Evolutionary conservation across 2,329 filamentous ascomycete genomes (phyloP), one percentile per base, ranked within the genome.

Genomic region (Exophiala lecanii-corni): DNA sequence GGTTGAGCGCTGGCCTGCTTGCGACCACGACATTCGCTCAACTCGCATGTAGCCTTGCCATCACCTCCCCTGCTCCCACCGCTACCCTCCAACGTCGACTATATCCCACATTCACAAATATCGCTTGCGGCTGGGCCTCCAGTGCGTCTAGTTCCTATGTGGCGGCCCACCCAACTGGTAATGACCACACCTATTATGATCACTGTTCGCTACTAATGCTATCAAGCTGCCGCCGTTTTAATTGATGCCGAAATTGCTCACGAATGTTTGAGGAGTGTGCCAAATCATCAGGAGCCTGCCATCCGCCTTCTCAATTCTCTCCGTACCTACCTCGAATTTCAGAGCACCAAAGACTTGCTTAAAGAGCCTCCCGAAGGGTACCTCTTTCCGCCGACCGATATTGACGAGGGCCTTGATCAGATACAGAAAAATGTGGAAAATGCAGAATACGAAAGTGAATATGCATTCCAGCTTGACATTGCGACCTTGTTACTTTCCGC

Each of bases 401-500:
- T 52, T 3, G 39, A 52, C 39, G 33, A 12, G 7, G 65, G 62
- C 1, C 59, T 79, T 4, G 65, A 71, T 39, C 57, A 59, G 7
- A 72, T 80, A 36, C 61, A 64, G 31, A 46, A 59, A 4, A 74
- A 69, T 12, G 66, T 70, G 3, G 49, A 57, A 16, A 58, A 56
- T 2, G 65, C 67, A 13, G 26, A 59, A 2, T 80, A 73, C 53
- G 57, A 61, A 3, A 74, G 68, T 57, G 75, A 81, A 53, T 77
- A 73, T 55, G 69, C 73, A 5, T 77, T 79, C 50, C 72, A 78
- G 53, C 49, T 64, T 5, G 74, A 75, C 19, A 64, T 86, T 2
- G 73, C 75, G 43, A 61, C 68, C 25, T 61, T 77, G 5, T 66
- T 80, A 25, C 68, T 69, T 17, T 67, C 66, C 1, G 74, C 76